Conservation (phyloP, 768 basidiomycete species). For the Hericium coralloides region DNA sequence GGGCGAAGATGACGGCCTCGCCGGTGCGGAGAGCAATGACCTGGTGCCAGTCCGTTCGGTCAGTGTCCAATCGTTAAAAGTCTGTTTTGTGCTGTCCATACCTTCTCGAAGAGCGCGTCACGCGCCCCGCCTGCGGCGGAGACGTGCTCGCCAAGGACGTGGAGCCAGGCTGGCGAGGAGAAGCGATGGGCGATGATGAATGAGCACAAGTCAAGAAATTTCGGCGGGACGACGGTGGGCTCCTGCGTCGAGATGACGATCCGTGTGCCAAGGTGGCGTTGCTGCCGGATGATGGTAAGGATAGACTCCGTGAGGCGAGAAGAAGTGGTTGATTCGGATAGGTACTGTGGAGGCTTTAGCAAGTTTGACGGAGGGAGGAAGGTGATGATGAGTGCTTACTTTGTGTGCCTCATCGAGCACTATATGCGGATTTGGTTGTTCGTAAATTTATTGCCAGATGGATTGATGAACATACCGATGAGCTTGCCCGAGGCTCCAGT, state of each 20-base stretch:
- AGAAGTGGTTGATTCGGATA: background rate
- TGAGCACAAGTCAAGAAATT: background rate
- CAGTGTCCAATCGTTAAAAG: background rate
- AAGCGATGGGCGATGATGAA: background rate
- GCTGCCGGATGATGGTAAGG: background rate
- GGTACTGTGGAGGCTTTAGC: background rate
- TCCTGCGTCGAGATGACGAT: background rate
- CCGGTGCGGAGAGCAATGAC: background rate
- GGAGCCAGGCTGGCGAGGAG: background rate
- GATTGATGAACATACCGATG: background rate
- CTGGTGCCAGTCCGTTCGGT: background rate
- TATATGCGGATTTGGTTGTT: background rate
- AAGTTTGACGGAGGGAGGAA: background rate
- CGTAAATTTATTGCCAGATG: background rate
- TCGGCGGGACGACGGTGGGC: background rate
- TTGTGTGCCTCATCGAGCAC: background rate
- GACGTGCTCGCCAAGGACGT: background rate
- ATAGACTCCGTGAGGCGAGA: background rate
- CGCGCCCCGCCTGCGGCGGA: background rate
- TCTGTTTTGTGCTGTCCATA: background rate
- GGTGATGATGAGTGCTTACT: background rate
- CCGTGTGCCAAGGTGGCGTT: background rate
- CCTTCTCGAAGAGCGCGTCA: background rate
- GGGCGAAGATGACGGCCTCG: background rate
- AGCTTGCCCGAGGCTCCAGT: background rate